Evolutionary conservation across 73 alveolate genomes (phyloP).

Genomic region (Blepharisma stoltei): DNA sequence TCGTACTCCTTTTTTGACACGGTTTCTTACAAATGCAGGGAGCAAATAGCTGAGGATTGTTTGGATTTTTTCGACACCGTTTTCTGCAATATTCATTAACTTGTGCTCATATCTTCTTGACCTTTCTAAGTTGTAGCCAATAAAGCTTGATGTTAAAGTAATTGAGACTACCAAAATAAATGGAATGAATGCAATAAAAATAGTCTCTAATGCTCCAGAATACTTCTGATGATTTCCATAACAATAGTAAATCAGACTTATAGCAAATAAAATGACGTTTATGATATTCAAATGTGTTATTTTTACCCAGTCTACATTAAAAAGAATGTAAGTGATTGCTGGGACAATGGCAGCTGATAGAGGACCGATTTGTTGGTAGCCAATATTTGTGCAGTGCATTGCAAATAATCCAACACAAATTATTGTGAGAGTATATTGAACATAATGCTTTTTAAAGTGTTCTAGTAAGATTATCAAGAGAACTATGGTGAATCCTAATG

Average conservation of each 20-base stretch:
- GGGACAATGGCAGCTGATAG: slow-evolving; percentile 21
- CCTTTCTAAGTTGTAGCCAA: slow-evolving; percentile 13
- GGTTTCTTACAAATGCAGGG: slow-evolving; percentile 72
- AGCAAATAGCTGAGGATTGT: slow-evolving; percentile 53
- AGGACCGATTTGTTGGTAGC: neutral
- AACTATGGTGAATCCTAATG: neutral
- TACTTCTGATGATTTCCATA: neutral
- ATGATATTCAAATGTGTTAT: neutral
- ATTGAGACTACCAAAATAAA: neutral
- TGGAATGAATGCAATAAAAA: no score
- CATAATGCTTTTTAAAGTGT: neutral
- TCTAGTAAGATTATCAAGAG: neutral
- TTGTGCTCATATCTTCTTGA: slow-evolving; percentile 14
- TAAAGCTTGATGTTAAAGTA: slow-evolving; percentile 4
- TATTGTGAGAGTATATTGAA: neutral
- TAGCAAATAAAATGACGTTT: neutral
- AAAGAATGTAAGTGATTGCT: slow-evolving; percentile 6
- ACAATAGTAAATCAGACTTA: neutral
- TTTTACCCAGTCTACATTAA: slow-evolving; percentile 30
- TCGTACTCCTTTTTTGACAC: slow-evolving; percentile 62
- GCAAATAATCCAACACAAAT: neutral
- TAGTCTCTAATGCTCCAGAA: no score
- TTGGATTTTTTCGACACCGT: slow-evolving; percentile 40
- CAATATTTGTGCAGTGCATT: slow-evolving; percentile 3
- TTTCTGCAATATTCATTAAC: slow-evolving; percentile 2